These are phyloP conservation scores for Eucalyptus coolabah DNA, from an alignment of 345 rosid species.

Conservation along the genomic window DNA sequence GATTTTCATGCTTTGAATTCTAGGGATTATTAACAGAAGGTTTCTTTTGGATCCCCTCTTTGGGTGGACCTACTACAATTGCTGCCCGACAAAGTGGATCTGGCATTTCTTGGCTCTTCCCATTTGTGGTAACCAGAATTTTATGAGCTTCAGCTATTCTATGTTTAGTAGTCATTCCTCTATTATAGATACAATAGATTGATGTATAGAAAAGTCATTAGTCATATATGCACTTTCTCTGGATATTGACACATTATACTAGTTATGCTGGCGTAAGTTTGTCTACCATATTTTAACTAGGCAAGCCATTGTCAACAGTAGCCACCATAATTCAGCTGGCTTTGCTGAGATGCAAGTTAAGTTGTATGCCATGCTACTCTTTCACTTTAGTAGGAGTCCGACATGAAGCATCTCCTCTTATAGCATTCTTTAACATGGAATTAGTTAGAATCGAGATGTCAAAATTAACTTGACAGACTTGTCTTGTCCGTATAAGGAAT, in stretches of 20 bases:
- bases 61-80: conserved; percentile 90
- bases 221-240: not conserved
- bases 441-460: not conserved
- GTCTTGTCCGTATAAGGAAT: not conserved
- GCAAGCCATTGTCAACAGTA: not conserved
- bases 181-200: not conserved
- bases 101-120: conserved; percentile 93
- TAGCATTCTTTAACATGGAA: not conserved
- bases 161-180: not conserved
- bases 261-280: not conserved
- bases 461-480: not conserved
- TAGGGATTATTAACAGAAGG: conserved; percentile 93
- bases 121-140: conserved; percentile 70
- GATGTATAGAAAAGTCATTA: not conserved
- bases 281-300: not conserved
- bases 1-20: not conserved
- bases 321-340: not conserved
- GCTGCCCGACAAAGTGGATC: conserved; percentile 98
- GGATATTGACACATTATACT: not conserved
- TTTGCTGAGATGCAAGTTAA: not conserved
- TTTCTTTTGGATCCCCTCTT: conserved; percentile 97
- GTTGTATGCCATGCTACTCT: not conserved
- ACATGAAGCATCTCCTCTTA: not conserved
- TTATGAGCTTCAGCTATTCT: not conserved
- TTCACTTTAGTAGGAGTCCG: not conserved